Evolutionary conservation across 495 filamentous ascomycete species (phyloP).

Genomic region (Penicillium coffeae): DNA sequence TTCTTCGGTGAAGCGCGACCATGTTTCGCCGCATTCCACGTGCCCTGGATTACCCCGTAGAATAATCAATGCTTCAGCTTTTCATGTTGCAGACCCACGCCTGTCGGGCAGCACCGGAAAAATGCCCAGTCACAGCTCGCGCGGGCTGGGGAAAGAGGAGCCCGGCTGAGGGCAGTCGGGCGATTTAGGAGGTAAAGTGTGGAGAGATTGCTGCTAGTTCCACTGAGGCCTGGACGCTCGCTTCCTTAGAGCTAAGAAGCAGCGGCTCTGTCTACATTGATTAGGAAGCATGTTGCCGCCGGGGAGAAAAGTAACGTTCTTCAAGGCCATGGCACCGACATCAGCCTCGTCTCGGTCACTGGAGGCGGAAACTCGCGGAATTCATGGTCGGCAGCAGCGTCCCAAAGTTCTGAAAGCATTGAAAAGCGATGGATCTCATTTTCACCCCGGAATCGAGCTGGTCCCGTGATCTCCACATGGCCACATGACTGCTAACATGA

Average conservation of each 20-base stretch:
- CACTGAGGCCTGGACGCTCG: constrained; percentile 5
- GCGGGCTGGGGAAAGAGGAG: constrained; percentile 7
- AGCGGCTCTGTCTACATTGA: constrained; percentile 5
- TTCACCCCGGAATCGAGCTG: constrained; percentile 1
- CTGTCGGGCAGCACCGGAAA: constrained; percentile 14
- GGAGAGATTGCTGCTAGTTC: constrained; percentile 4
- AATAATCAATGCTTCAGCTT: not conserved
- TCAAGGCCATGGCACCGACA: no score
- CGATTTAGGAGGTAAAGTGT: constrained; percentile 22
- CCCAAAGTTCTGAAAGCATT: not conserved
- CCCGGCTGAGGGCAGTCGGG: constrained; percentile 13
- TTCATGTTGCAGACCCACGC: constrained; percentile 11
- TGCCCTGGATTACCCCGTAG: not conserved
- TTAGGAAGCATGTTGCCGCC: not conserved
- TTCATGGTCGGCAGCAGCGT: not conserved
- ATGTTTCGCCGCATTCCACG: constrained; percentile 2
- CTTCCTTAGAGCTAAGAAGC: not conserved
- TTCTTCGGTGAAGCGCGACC: constrained; percentile 1
- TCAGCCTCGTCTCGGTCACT: no score
- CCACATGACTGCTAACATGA: constrained; percentile 4
- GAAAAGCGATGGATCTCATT: not conserved
- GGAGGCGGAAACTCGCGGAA: not conserved
- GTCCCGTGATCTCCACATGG: constrained; percentile 4
- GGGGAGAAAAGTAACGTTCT: no score
- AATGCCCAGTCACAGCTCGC: constrained; percentile 8